phyloP scores from a whole-genome alignment of 78 protist species.

The Dictyostelium citrinum region DNA sequence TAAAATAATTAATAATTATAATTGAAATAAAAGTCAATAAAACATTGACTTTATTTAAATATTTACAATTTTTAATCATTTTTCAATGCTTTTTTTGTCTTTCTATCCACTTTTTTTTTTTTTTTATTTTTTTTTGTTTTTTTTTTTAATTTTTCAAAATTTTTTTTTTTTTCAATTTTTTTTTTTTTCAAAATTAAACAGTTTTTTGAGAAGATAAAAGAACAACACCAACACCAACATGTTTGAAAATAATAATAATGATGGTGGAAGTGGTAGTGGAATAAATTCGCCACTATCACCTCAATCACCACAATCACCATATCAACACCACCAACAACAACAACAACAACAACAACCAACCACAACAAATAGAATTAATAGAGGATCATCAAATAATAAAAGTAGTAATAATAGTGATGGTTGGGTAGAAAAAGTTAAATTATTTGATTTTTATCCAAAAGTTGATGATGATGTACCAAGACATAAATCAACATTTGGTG shows the following conservation, averaged over 20 bases:
- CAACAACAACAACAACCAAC: not conserved
- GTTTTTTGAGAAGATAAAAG: not conserved
- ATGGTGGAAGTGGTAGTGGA: not conserved
- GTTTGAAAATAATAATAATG: not conserved
- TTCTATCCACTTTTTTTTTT: not conserved
- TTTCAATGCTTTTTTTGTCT: too few relatives aligned
- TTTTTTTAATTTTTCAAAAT: not conserved
- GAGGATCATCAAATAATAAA: not conserved
- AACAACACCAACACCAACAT: not conserved
- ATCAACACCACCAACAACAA: not conserved
- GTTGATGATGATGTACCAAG: constrained; percentile 50
- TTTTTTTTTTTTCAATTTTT: not conserved
- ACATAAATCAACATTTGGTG: constrained; percentile 56
- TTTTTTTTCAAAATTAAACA: not conserved
- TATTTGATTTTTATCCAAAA: constrained; percentile 72
- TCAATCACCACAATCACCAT: not conserved
- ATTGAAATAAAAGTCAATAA: too few relatives aligned
- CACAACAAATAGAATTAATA: not conserved
- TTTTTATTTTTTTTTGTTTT: not conserved
- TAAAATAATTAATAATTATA: too few relatives aligned
- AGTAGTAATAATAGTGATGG: not conserved
- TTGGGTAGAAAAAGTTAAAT: constrained; percentile 29
- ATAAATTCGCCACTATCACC: not conserved
- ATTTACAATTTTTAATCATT: too few relatives aligned
- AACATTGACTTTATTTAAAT: too few relatives aligned